Evolutionary conservation across 148 eudicot species (phyloP), one percentile per base, ranked within the genome.

Genomic region (Rhododendron henanense): DNA sequence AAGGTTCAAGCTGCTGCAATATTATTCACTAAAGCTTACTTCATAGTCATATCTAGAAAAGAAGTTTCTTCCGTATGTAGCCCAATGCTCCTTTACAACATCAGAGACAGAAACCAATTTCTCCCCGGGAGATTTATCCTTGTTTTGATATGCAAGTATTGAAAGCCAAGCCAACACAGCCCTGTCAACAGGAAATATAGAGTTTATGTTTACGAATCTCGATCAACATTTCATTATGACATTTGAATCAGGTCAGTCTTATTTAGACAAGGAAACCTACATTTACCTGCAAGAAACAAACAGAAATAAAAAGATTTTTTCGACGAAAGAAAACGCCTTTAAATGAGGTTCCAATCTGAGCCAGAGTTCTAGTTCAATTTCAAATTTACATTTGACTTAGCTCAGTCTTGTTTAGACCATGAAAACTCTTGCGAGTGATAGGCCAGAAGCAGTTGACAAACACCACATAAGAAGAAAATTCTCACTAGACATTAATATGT

Each of bases 101-200:
- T 97, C 98, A 83, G 98, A 86, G 45, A 97, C 98, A 67, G 98
- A 95, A 81, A 94, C 92, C 87, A 97, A 87, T 84, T 85, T 92
- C 83, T 93, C 99, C 80, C 95, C 98, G 6, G 92, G 83, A 77
- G 91, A 93, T 86, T 86, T 97, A 84, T 89, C 95, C 91, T 90
- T 94, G 92, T 95, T 97, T 75, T 92, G 89, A 81, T 90, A 89
- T 79, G 99, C 99, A 83, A 97, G 84, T 87, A 97, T 95, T 16
- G 99, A 95, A 88, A 97, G 90, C 99, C 99, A 97, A 76, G 99
- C 99, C 91, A 97, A 90, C 83, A 97, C 99, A 87, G 99, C 98
- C 99, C 98, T 97, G 90, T 87, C 79, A 79, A 76, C 82, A 18
- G 65, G 44, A 83, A 71, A 45, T 50, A 78, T 13, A 37, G 0